Evolutionary conservation across 768 basidiomycete species (phyloP).

Genomic region (Clitopilus passeckerianus): DNA sequence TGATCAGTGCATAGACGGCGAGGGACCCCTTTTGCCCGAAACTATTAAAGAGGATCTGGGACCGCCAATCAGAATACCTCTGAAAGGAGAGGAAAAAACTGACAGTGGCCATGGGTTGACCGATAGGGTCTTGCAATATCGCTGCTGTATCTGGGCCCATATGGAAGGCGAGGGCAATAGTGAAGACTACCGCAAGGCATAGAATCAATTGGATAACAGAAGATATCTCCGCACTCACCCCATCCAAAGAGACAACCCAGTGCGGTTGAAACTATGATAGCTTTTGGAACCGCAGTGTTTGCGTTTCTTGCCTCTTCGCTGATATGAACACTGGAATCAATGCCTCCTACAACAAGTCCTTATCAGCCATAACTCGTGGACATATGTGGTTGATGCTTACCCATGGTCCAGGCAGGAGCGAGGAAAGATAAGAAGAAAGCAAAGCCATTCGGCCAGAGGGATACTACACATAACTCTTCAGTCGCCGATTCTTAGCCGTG

Average conservation of each 20-base stretch:
- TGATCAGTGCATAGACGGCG: slow-evolving; percentile 33
- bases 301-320: slow-evolving; percentile 72
- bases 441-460: slow-evolving; percentile 53
- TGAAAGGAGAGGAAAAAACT: background rate
- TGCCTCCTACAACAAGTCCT: slow-evolving; percentile 34
- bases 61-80: background rate
- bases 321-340: slow-evolving; percentile 60
- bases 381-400: slow-evolving; percentile 5
- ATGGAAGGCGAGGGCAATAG: slow-evolving; percentile 57
- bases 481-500: no score
- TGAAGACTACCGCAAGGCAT: slow-evolving; percentile 33
- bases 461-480: slow-evolving; percentile 16
- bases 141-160: slow-evolving; percentile 48
- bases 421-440: slow-evolving; percentile 45
- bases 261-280: slow-evolving; percentile 52
- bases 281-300: slow-evolving; percentile 62
- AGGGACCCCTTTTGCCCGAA: slow-evolving; percentile 34
- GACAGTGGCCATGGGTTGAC: slow-evolving; percentile 47
- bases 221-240: slow-evolving; percentile 31
- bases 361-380: slow-evolving; percentile 25
- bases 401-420: slow-evolving; percentile 38
- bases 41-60: slow-evolving; percentile 43
- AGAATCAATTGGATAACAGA: background rate
- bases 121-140: slow-evolving; percentile 30
- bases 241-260: slow-evolving; percentile 55